Conservation (phyloP, 176 grass and related monocot species). For the Cenchrus fungigraminus region DNA sequence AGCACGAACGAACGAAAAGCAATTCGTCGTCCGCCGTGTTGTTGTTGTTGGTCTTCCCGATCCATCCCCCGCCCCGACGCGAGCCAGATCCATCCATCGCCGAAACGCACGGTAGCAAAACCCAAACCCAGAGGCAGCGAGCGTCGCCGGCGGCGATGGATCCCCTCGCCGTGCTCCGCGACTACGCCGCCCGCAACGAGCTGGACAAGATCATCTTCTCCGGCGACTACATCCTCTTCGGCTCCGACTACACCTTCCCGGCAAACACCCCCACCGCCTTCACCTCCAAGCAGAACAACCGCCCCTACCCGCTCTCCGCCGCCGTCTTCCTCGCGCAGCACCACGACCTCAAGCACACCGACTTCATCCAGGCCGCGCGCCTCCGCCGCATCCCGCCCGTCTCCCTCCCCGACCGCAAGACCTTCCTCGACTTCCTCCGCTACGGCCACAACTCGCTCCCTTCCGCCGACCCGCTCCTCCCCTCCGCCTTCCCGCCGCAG, state of each 20-base stretch:
- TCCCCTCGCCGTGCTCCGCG: conserved; percentile 83
- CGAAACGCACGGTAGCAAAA: not conserved
- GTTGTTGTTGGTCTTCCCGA: no score
- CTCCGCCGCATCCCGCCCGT: conserved; percentile 76
- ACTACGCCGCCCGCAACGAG: conserved; percentile 76
- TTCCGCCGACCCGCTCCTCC: conserved; percentile 58
- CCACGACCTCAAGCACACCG: conserved; percentile 87
- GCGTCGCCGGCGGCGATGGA: conserved; percentile 59
- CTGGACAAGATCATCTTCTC: conserved; percentile 68
- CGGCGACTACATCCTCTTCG: conserved; percentile 80
- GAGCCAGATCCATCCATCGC: conserved; percentile 5
- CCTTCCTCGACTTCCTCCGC: conserved; percentile 90
- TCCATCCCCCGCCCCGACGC: not conserved
- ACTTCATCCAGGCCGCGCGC: conserved; percentile 85
- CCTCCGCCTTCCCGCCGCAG: conserved; percentile 36
- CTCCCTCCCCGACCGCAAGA: conserved; percentile 82
- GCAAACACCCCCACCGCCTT: conserved; percentile 67
- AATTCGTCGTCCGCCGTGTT: not conserved
- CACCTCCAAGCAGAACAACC: conserved; percentile 78
- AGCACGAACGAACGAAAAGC: not conserved
- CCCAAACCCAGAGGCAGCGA: conserved; percentile 25
- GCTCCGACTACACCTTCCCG: conserved; percentile 78
- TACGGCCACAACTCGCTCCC: conserved; percentile 58
- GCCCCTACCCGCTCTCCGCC: conserved; percentile 75
- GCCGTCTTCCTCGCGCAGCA: conserved; percentile 91